Conservation (phyloP, 441 rosid genomes). For the Theobroma grandiflorum region DNA sequence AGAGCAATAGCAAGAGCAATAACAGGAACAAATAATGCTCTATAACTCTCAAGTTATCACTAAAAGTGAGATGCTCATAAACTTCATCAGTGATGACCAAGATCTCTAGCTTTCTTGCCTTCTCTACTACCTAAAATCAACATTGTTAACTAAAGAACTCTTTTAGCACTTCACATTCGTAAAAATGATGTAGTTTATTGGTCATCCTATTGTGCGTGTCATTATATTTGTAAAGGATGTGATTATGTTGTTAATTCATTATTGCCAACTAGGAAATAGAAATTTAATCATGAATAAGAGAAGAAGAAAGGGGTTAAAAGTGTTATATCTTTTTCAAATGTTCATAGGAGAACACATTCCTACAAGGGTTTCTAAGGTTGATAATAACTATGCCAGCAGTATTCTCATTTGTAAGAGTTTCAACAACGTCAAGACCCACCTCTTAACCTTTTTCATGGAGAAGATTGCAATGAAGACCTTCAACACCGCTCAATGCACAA, state of each 20-base stretch:
- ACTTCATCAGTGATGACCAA: slow-evolving; percentile 63
- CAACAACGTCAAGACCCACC: slow-evolving; percentile 48
- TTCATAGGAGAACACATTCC: slow-evolving; percentile 50
- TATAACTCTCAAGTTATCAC: no score
- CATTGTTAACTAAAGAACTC: background rate
- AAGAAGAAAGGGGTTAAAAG: no score
- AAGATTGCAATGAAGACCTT: slow-evolving; percentile 54
- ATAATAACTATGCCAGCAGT: slow-evolving; percentile 50
- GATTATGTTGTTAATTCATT: no score
- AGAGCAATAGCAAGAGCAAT: slow-evolving; percentile 51
- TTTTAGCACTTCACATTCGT: background rate
- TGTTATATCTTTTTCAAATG: slow-evolving; percentile 50
- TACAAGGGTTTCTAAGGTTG: slow-evolving; percentile 54
- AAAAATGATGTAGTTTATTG: no score
- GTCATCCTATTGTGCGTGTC: no score
- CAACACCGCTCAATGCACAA: slow-evolving; percentile 38
- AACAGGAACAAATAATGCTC: no score
- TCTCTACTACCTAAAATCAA: slow-evolving; percentile 52
- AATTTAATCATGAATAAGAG: no score
- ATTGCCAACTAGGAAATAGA: no score
- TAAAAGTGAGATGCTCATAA: slow-evolving; percentile 46
- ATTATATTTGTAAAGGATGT: no score
- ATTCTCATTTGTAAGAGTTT: slow-evolving; percentile 52
- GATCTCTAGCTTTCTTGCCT: slow-evolving; percentile 54
- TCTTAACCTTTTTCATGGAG: slow-evolving; percentile 59